phyloP scores from a whole-genome alignment of 2,329 filamentous ascomycete species.

The Apiospora hydei region DNA sequence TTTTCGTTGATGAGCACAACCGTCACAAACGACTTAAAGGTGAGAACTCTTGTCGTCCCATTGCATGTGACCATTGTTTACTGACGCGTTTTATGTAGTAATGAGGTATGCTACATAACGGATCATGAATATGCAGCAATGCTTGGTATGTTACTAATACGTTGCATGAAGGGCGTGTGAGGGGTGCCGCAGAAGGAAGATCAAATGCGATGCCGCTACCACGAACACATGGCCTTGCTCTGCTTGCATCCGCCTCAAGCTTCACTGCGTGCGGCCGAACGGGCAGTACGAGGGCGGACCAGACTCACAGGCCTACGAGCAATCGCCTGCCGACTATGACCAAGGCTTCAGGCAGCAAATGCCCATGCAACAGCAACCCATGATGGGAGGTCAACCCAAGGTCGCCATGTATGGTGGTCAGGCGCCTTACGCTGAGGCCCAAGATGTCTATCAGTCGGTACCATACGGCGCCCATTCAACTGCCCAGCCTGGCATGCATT shows the following conservation, averaged over 20 bases:
- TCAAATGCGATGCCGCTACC: constrained; percentile 96
- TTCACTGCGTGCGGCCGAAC: constrained; percentile 90
- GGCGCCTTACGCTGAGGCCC: constrained; percentile 54
- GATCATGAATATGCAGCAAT: constrained; percentile 15
- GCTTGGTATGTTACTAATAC: constrained; percentile 3
- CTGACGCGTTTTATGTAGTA: constrained; percentile 20
- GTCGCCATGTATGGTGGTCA: constrained; percentile 57
- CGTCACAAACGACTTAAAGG: constrained; percentile 96
- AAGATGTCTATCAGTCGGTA: constrained; percentile 54
- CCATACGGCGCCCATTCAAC: constrained; percentile 55
- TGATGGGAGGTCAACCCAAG: constrained; percentile 52
- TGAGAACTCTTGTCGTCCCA: constrained; percentile 48
- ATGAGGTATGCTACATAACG: constrained; percentile 22
- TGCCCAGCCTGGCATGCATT: constrained; percentile 58
- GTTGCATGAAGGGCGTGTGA: constrained; percentile 93
- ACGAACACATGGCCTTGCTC: constrained; percentile 98
- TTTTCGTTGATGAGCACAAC: constrained; percentile 98
- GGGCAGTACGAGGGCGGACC: constrained; percentile 73
- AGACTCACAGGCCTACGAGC: constrained; percentile 57
- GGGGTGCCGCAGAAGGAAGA: constrained; percentile 92
- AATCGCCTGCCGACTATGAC: constrained; percentile 52
- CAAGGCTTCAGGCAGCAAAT: constrained; percentile 59
- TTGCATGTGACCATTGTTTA: constrained; percentile 6
- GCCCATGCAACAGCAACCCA: constrained; percentile 57
- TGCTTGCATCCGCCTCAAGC: constrained; percentile 88